Base-by-base conservation (phyloP, 805 yeast species). In the Millerago galiae region DNA sequence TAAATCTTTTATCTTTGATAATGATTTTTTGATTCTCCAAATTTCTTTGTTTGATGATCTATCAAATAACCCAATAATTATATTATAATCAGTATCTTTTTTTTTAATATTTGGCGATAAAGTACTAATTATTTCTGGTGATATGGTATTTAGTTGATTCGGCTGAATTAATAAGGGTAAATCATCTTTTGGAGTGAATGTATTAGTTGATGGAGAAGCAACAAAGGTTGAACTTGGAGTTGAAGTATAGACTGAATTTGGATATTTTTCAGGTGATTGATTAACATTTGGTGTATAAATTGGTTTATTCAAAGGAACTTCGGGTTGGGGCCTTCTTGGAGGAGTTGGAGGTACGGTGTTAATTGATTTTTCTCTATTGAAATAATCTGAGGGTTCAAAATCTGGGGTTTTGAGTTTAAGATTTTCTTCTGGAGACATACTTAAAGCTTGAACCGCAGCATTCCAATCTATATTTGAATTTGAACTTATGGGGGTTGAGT, bases 21-120 rank as follows among this genome's bases (percentile, higher is more conserved):
- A 73, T 2, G 78, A 61, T 54, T 88, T 88, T 34, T 78, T 67
- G 41, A 87, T 77, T 51, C 79, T 71, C 83, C 95, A 90, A 68
- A 85, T 74, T 52, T 81, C 87, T 46, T 79, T 79, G 32, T 69
- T 66, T 2, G 80, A 63, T 18, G 71, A 77, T 28, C 79, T 72
- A 50, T 84, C 91, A 36, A 72, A 65, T 5, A 84, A 77, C 14
- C 82, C 72, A 41, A 90, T 70, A 1, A 83, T 68, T 17, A 84
- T 70, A 29, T 34, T 31, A 14, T 34, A 34, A 25, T 63, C 63
- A 14, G 83, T 80, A 34, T 81, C 88, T 32, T 77, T 83, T 1
- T 66, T 51, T 48, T 71, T 70, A 62, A 49, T 32, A 60, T 67
- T 26, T n/a, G 59, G 56, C 4, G 65, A 62, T 15, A 78, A 60